Evolutionary conservation across 2,329 filamentous ascomycete species (phyloP).

Genomic region (Zelopaecilomyces penicillatus): DNA sequence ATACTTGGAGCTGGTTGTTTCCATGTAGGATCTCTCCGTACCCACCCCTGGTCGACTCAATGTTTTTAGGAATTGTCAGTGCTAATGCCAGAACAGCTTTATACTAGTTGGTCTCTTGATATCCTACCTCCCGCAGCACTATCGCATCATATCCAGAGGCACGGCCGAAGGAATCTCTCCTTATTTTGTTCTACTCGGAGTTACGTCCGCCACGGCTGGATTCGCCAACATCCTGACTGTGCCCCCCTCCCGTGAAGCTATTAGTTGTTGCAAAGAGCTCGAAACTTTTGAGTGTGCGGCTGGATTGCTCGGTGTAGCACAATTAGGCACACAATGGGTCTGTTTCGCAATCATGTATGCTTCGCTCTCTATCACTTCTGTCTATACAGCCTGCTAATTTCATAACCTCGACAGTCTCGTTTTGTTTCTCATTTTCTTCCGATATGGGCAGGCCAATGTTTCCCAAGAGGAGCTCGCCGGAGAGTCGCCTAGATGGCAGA

Average conservation of each 20-base stretch:
- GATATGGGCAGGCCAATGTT: conserved; percentile 47
- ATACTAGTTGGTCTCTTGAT: conserved; percentile 82
- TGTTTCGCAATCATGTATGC: conserved; percentile 86
- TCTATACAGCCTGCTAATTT: background rate
- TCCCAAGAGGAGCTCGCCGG: conserved; percentile 41
- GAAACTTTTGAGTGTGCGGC: conserved; percentile 76
- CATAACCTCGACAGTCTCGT: conserved; percentile 54
- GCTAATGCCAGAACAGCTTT: conserved; percentile 34
- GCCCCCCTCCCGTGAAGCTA: conserved; percentile 72
- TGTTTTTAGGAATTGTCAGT: background rate
- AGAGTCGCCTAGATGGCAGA: conserved; percentile 61
- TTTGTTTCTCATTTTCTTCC: conserved; percentile 93
- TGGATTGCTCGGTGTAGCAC: conserved; percentile 77
- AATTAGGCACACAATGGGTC: conserved; percentile 85
- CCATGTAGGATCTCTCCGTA: conserved; percentile 35
- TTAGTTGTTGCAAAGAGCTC: conserved; percentile 77
- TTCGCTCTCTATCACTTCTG: background rate
- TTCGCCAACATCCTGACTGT: conserved; percentile 90
- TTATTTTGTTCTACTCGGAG: conserved; percentile 90
- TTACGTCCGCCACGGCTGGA: conserved; percentile 77
- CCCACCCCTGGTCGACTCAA: background rate
- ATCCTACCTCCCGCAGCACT: conserved; percentile 91
- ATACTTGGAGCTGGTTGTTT: conserved; percentile 47
- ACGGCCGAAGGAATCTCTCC: conserved; percentile 93
- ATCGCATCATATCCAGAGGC: conserved; percentile 75